Evolutionary conservation across 768 basidiomycete species (phyloP).

Genomic region (Xerocomus brunneocitrinus): DNA sequence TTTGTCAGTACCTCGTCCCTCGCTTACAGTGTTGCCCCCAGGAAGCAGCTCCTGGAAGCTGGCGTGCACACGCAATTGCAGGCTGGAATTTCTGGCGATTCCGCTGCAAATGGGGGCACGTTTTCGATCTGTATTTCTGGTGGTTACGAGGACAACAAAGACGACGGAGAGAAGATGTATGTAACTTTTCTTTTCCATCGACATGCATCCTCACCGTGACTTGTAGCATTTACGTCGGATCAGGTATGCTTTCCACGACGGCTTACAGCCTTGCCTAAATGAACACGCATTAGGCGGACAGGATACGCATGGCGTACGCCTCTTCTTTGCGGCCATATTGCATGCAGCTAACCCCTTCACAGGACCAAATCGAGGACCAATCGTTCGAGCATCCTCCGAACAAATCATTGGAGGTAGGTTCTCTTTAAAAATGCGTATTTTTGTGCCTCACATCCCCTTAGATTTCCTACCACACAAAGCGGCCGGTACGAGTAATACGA

Average conservation of each 20-base stretch:
- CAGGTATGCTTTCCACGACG: slow-evolving; percentile 13
- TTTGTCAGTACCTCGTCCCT: background rate
- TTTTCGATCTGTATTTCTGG: slow-evolving; percentile 40
- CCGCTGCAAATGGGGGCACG: slow-evolving; percentile 24
- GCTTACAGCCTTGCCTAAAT: background rate
- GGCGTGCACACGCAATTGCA: slow-evolving; percentile 33
- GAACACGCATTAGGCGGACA: slow-evolving; percentile 21
- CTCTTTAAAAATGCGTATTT: background rate
- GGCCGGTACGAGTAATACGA: slow-evolving; percentile 38
- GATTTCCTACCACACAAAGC: slow-evolving; percentile 26
- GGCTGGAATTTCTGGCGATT: slow-evolving; percentile 39
- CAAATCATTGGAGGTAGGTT: slow-evolving; percentile 17
- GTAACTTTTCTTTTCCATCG: slow-evolving; percentile 4
- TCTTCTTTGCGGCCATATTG: background rate
- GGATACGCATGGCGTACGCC: slow-evolving; percentile 13
- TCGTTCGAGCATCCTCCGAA: slow-evolving; percentile 21
- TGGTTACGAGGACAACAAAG: slow-evolving; percentile 41
- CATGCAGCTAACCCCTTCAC: background rate
- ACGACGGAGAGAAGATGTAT: slow-evolving; percentile 36
- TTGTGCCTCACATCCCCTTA: slow-evolving; percentile 8
- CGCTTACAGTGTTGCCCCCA: slow-evolving; percentile 3
- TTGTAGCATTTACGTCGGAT: slow-evolving; percentile 33
- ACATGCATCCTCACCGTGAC: slow-evolving; percentile 1
- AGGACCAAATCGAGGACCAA: slow-evolving; percentile 24
- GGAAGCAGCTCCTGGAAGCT: slow-evolving; percentile 18